Conservation (phyloP, 257 asterid genomes). For the Solanum ahanhuiri region DNA sequence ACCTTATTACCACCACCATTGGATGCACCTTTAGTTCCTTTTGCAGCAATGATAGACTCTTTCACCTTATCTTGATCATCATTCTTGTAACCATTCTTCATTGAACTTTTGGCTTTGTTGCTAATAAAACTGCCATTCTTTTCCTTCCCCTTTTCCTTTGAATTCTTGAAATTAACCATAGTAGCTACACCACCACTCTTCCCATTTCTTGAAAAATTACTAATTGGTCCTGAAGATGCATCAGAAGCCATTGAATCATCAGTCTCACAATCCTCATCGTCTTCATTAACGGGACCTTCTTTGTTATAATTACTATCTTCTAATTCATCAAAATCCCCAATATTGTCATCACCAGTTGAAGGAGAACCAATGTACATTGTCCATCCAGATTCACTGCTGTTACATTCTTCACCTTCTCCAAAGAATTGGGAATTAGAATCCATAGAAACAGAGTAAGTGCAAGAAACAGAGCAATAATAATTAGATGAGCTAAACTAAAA, state of each 20-base stretch:
- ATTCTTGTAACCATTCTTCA: not conserved
- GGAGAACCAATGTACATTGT: conserved; percentile 38
- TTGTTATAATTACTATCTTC: not conserved
- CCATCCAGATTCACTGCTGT: conserved; percentile 44
- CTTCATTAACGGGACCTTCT: not conserved
- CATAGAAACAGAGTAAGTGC: not conserved
- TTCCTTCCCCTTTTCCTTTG: not conserved
- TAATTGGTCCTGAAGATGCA: conserved; percentile 20
- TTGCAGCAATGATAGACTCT: not conserved
- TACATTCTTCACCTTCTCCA: conserved; percentile 23
- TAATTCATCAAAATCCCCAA: not conserved
- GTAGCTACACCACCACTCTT: not conserved
- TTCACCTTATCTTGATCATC: not conserved
- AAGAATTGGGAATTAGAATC: conserved; percentile 13
- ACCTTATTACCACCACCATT: not conserved
- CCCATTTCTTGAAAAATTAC: not conserved
- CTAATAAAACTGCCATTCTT: not conserved
- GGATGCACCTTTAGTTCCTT: not conserved
- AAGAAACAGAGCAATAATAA: not conserved
- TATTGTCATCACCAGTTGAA: not conserved
- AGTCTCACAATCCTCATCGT: not conserved
- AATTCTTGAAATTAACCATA: not conserved
- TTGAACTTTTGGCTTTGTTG: not conserved
- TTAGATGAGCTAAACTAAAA: not conserved
- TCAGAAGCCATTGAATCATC: conserved; percentile 40